A percentile compares a stretch with the other conserved stretches of the same genome.
These are phyloP conservation scores for Phialophora tarda DNA, from an alignment of 2,329 filamentous ascomycete species.

Conservation along the genomic window DNA sequence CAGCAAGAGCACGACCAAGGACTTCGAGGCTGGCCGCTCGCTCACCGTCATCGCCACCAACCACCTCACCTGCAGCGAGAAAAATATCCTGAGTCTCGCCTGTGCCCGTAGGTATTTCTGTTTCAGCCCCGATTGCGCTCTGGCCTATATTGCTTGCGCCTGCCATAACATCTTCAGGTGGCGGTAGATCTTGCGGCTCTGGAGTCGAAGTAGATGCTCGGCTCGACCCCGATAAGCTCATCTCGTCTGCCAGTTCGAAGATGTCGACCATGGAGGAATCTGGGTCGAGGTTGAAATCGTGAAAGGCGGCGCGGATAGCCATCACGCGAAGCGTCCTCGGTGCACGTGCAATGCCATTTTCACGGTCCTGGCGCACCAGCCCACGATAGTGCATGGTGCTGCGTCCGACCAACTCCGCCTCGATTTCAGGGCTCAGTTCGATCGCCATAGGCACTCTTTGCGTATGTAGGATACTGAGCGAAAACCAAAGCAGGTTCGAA, in stretches of 20 bases:
- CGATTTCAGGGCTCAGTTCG: slow-evolving; percentile 23
- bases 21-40: not conserved
- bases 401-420: slow-evolving; percentile 26
- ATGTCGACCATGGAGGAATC: slow-evolving; percentile 27
- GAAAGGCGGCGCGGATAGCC: slow-evolving; percentile 29
- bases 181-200: slow-evolving; percentile 27
- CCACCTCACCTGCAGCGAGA: not conserved
- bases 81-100: not conserved
- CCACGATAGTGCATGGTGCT: slow-evolving; percentile 20
- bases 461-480: slow-evolving; percentile 28
- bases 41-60: not conserved
- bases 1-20: not conserved
- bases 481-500: slow-evolving; percentile 28
- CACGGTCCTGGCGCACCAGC: slow-evolving; percentile 19
- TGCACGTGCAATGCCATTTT: slow-evolving; percentile 12
- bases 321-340: slow-evolving; percentile 21
- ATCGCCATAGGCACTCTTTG: slow-evolving; percentile 29
- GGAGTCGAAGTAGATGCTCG: slow-evolving; percentile 34
- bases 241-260: slow-evolving; percentile 27
- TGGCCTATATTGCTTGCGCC: not conserved
- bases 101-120: not conserved
- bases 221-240: slow-evolving; percentile 16
- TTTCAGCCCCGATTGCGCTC: not conserved
- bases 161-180: slow-evolving; percentile 1
- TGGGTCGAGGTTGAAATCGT: slow-evolving; percentile 31